Percentiles rank a stretch among this genome's conserved stretches.
Evolutionary conservation across 352 stramenopile genomes (phyloP).

Genomic region (Phytophthora pisi): DNA sequence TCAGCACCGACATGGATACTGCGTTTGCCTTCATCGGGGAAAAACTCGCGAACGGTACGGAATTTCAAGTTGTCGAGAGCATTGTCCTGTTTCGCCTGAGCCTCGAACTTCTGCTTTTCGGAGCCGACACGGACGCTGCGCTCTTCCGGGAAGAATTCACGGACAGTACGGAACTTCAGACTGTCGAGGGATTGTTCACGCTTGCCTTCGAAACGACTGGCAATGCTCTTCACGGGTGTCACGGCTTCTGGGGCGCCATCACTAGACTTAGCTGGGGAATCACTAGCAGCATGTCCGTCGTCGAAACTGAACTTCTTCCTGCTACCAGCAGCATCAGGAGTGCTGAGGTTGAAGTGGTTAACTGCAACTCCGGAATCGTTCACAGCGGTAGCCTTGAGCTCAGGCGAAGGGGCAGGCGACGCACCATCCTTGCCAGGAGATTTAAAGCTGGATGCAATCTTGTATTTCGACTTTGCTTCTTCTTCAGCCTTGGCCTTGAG

Average conservation of each 20-base stretch:
- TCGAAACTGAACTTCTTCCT: constrained; percentile 30
- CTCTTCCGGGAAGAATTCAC: constrained; percentile 57
- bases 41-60: constrained; percentile 63
- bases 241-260: constrained; percentile 16
- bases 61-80: constrained; percentile 61
- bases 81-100: constrained; percentile 51
- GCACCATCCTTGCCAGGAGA: constrained; percentile 22
- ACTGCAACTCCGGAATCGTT: not conserved
- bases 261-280: constrained; percentile 25
- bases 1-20: constrained; percentile 42
- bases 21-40: constrained; percentile 41
- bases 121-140: constrained; percentile 39
- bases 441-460: constrained; percentile 20
- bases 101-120: constrained; percentile 50
- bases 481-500: constrained; percentile 39
- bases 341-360: constrained; percentile 12
- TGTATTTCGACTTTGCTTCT: constrained; percentile 41
- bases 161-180: constrained; percentile 64
- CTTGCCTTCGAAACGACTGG: constrained; percentile 70
- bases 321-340: constrained; percentile 15
- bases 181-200: constrained; percentile 63
- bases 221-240: constrained; percentile 65
- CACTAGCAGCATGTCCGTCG: constrained; percentile 6
- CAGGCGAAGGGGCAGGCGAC: not conserved
- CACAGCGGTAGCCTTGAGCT: not conserved